Conservation (phyloP, 2,329 filamentous ascomycete species). For the Neopestalotiopsis clavispora region DNA sequence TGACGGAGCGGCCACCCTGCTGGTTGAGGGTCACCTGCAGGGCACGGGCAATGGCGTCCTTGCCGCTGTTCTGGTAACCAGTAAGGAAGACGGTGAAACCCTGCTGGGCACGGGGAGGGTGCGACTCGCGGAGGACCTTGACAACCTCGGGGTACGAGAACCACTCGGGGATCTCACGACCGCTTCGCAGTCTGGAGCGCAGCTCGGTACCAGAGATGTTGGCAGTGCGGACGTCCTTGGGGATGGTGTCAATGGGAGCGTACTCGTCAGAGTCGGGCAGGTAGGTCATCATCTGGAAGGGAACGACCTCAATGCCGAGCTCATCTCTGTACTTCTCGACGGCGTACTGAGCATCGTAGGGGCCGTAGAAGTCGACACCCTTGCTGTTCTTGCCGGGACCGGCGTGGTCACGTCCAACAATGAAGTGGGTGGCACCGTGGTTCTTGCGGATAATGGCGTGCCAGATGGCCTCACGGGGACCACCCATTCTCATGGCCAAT, state of each 20-base stretch:
- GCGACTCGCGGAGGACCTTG: constrained; percentile 92
- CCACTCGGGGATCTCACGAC: constrained; percentile 96
- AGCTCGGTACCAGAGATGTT: constrained; percentile 92
- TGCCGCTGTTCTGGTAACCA: constrained; percentile 94
- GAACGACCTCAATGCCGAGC: constrained; percentile 97
- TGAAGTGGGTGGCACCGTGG: constrained; percentile 98
- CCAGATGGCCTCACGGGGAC: constrained; percentile 98
- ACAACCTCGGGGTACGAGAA: constrained; percentile 99
- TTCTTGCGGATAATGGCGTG: constrained; percentile 99
- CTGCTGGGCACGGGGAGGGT: constrained; percentile 88
- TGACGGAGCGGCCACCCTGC: constrained; percentile 93
- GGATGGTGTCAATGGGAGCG: constrained; percentile 88
- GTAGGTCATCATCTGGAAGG: constrained; percentile 99
- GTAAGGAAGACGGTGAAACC: constrained; percentile 99
- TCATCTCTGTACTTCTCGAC: constrained; percentile 97
- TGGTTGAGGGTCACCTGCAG: constrained; percentile 98
- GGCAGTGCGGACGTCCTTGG: constrained; percentile 80
- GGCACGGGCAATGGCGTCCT: constrained; percentile 94
- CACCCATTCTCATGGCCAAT: constrained; percentile 98
- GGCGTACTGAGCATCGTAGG: constrained; percentile 94
- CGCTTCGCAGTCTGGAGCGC: constrained; percentile 86
- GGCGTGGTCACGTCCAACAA: constrained; percentile 97
- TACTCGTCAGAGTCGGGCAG: constrained; percentile 98
- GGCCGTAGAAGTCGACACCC: constrained; percentile 95
- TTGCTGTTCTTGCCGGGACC: constrained; percentile 98